These are phyloP conservation scores for Aspergillus thermomutatus DNA, from an alignment of 2,329 filamentous ascomycete species.

Conservation along the genomic window DNA sequence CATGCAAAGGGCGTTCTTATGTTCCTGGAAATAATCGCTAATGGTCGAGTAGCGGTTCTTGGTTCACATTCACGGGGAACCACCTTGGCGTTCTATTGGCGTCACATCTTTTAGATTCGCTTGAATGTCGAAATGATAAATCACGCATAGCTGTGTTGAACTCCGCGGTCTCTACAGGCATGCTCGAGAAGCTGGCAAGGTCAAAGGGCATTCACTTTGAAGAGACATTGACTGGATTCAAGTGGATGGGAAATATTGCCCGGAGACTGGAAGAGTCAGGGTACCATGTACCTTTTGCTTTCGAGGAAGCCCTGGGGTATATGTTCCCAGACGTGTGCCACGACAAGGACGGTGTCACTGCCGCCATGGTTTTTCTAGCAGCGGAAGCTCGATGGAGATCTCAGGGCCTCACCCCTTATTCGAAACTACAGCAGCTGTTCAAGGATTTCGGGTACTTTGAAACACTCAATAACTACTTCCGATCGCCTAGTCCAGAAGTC, in stretches of 20 bases:
- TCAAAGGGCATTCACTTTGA: conserved; percentile 55
- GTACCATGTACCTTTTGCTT: conserved; percentile 55
- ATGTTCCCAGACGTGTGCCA: conserved; percentile 62
- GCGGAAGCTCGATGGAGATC: conserved; percentile 50
- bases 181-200: conserved; percentile 56
- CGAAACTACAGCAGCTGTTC: conserved; percentile 57
- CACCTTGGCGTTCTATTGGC: conserved; percentile 61
- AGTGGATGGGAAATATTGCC: conserved; percentile 64
- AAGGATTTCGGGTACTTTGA: conserved; percentile 58
- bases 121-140: conserved; percentile 28
- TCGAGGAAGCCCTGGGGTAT: conserved; percentile 65
- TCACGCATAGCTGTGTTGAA: conserved; percentile 54
- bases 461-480: conserved; percentile 62
- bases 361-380: conserved; percentile 57
- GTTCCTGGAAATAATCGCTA: neutral
- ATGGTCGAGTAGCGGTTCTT: conserved; percentile 41
- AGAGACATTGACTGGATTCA: conserved; percentile 65
- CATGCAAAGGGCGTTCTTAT: neutral
- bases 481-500: conserved; percentile 52
- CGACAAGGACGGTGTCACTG: conserved; percentile 64
- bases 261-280: conserved; percentile 49
- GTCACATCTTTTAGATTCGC: conserved; percentile 53
- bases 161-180: conserved; percentile 63
- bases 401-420: conserved; percentile 54
- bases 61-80: conserved; percentile 64